Conservation (phyloP, 2,329 filamentous ascomycete species). For the Calonectria henricotiae region DNA sequence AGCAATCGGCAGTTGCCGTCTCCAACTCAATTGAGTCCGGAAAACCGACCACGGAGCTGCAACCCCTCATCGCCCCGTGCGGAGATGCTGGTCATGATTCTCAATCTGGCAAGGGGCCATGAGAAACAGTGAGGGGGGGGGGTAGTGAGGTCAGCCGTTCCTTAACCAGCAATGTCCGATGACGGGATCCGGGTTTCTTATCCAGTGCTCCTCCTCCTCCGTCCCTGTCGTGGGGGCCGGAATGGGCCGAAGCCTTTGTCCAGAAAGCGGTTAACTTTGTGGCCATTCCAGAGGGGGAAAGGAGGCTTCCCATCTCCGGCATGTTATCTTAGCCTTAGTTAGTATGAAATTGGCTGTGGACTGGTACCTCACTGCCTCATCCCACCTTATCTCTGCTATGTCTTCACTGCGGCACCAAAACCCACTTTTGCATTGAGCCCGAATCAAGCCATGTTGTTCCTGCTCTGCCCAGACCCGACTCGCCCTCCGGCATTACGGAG, state of each 20-base stretch:
- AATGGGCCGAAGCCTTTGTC: constrained; percentile 27
- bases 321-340: constrained; percentile 10
- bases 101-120: neutral
- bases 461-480: constrained; percentile 5
- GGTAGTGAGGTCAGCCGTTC: neutral
- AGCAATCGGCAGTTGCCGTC: neutral
- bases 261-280: constrained; percentile 2
- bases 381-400: constrained; percentile 30
- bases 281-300: neutral
- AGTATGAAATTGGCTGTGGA: neutral
- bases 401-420: neutral
- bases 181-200: neutral
- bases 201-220: neutral
- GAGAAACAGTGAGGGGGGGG: neutral
- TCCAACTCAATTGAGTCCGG: constrained; percentile 4
- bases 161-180: constrained; percentile 20
- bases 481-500: neutral
- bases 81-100: constrained; percentile 3
- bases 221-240: constrained; percentile 37
- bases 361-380: constrained; percentile 6
- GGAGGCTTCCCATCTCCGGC: constrained; percentile 25
- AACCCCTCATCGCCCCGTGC: neutral
- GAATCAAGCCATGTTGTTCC: constrained; percentile 16
- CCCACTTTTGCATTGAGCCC: constrained; percentile 32
- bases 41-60: neutral